phyloP scores from a whole-genome alignment of 148 eudicot genomes.

The Cornus suecica region DNA sequence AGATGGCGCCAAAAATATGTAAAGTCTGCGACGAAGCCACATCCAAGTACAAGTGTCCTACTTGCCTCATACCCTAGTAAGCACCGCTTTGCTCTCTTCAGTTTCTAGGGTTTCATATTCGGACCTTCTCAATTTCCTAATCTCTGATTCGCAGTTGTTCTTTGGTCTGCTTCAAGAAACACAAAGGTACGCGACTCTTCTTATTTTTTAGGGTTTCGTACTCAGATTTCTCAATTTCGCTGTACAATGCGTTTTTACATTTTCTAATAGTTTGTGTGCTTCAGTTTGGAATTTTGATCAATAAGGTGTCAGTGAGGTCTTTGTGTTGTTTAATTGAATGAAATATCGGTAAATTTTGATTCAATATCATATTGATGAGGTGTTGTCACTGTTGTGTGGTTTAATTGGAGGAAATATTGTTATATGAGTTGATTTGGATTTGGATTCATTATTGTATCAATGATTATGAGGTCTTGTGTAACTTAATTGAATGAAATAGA shows the following conservation, averaged over 20 bases:
- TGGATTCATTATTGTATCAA: neutral
- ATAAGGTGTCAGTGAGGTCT: neutral
- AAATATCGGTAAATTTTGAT: neutral
- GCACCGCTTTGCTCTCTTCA: neutral
- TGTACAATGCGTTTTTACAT: neutral
- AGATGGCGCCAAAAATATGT: constrained; percentile 57
- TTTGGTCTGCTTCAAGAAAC: constrained; percentile 66
- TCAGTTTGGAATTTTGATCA: neutral
- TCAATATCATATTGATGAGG: neutral
- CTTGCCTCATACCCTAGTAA: constrained; percentile 71
- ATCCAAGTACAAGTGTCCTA: constrained; percentile 79
- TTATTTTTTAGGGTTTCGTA: neutral
- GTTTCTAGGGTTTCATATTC: neutral
- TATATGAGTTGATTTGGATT: neutral
- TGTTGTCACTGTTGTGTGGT: neutral
- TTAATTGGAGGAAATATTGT: neutral
- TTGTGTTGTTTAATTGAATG: neutral
- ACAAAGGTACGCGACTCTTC: constrained; percentile 47
- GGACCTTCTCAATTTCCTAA: neutral
- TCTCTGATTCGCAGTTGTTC: constrained; percentile 50
- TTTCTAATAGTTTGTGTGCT: neutral
- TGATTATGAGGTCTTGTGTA: neutral
- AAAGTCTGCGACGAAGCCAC: constrained; percentile 64
- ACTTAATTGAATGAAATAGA: neutral
- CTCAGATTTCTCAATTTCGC: too few species aligned